Base-by-base conservation (phyloP, 148 eudicot species). In the Mesembryanthemum crystallinum region DNA sequence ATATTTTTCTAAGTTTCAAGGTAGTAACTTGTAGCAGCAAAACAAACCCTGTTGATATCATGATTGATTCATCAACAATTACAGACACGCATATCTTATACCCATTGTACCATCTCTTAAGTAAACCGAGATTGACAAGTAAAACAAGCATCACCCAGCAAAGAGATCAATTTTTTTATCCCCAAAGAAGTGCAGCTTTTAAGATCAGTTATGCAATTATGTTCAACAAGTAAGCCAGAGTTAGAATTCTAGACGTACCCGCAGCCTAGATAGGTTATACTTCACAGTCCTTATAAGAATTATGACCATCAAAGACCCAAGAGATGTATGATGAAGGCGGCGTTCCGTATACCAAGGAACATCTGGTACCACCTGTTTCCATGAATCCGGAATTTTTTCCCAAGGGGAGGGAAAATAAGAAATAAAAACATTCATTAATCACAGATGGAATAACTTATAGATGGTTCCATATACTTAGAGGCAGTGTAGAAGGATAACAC, bases 261-360 rank as follows among this genome's bases (percentile, higher is more conserved):
- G 89, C 81, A 92, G 74, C 92, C 90, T 89, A 71, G 94, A 89
- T 76, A 94, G 84, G 80, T 94, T 94, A 83, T 90, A 94, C 75
- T 92, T 94, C 79, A 94, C 92, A 30, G 96, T 92, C 83, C 97
- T 92, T 67, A 90, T 92, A 47, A 94, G 84, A 73, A 94, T 81
- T 71, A 94, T 86, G 77, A 92, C 91, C 94, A 92, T 80, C 79
- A 94, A 87, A 62, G 98, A 94, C 71, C 98, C 98, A 77, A 94
- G 92, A 81, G 97, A 92, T 35, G 85, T 90, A 78, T 87, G 88
- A 80, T 87, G 90, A 58, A 94, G 93, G 58, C 82, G 87, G 37
- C 94, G 93, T 77, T 94, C 98, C 83, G 87, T 80, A 73, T 94
- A 94, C 98, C 98, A 94, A 72, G 96, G 90, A 81, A 94, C 98